Conservation (phyloP, 345 rosid species). For the Camelina sativa region DNA sequence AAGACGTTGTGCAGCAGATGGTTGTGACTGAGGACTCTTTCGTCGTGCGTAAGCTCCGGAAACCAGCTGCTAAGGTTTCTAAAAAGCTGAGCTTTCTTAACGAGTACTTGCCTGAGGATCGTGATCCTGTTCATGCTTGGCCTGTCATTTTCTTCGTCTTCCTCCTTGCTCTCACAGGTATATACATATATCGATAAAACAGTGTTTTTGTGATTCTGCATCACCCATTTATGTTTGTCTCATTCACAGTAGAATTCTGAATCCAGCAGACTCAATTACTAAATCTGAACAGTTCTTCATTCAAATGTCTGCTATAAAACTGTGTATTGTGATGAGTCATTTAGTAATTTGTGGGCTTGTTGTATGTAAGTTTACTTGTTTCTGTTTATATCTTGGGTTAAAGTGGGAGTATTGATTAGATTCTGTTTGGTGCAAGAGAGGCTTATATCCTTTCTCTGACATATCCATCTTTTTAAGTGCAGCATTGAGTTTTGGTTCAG, state of each 20-base stretch:
- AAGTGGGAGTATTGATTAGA: not conserved
- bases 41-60: constrained; percentile 68
- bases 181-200: not conserved
- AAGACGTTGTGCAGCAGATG: constrained; percentile 68
- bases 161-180: constrained; percentile 84
- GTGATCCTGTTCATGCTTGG: constrained; percentile 89
- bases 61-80: constrained; percentile 65
- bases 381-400: constrained; percentile 1
- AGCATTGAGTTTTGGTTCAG: constrained; percentile 61
- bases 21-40: constrained; percentile 73
- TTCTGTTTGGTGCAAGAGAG: not conserved
- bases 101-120: constrained; percentile 95
- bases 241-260: not conserved
- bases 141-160: constrained; percentile 72
- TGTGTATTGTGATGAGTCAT: constrained; percentile 1
- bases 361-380: constrained; percentile 4
- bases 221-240: constrained; percentile 12
- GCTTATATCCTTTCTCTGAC: constrained; percentile 24
- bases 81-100: constrained; percentile 74
- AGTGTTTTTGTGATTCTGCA: not conserved
- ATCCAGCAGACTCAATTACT: not conserved
- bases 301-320: not conserved
- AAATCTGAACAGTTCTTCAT: not conserved
- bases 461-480: constrained; percentile 42
- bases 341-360: not conserved